A percentile compares a stretch with the other conserved stretches of the same genome.
phyloP scores from a whole-genome alignment of 2,329 filamentous ascomycete genomes.

The Fusarium sp. region DNA sequence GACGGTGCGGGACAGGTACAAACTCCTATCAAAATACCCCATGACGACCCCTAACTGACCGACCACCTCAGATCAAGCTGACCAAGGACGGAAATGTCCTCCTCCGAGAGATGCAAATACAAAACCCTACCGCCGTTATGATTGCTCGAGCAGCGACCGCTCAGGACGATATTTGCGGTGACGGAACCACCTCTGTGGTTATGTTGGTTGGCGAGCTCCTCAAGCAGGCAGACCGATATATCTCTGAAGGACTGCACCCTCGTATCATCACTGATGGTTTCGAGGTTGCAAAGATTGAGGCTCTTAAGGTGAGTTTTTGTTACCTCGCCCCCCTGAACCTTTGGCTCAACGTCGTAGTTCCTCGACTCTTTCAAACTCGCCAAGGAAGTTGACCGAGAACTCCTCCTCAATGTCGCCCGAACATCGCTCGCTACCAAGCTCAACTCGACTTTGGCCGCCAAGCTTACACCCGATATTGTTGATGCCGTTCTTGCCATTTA shows the following conservation, averaged over 20 bases:
- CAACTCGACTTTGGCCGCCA: constrained; percentile 86
- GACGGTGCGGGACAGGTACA: constrained; percentile 75
- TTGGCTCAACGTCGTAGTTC: constrained; percentile 66
- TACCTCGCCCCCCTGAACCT: neutral
- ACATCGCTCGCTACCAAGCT: constrained; percentile 97
- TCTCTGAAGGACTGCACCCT: constrained; percentile 95
- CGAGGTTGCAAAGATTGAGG: constrained; percentile 93
- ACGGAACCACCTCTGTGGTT: constrained; percentile 97
- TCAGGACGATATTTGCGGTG: constrained; percentile 97
- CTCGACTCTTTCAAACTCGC: constrained; percentile 92
- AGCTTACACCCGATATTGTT: constrained; percentile 93
- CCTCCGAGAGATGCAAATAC: constrained; percentile 86
- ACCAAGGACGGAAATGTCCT: constrained; percentile 98
- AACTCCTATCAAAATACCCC: constrained; percentile 40
- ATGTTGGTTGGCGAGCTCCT: constrained; percentile 94
- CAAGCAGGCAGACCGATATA: constrained; percentile 97
- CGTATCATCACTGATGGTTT: constrained; percentile 97
- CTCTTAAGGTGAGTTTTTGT: constrained; percentile 73
- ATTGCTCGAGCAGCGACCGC: constrained; percentile 87
- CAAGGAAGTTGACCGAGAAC: constrained; percentile 89
- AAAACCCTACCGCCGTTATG: constrained; percentile 96
- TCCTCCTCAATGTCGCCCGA: constrained; percentile 90
- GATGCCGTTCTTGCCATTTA: constrained; percentile 97
- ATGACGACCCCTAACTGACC: constrained; percentile 45
- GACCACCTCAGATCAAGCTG: constrained; percentile 81